Evolutionary conservation across 2,329 filamentous ascomycete genomes (phyloP).

Genomic region (Aureobasidium uvarum): DNA sequence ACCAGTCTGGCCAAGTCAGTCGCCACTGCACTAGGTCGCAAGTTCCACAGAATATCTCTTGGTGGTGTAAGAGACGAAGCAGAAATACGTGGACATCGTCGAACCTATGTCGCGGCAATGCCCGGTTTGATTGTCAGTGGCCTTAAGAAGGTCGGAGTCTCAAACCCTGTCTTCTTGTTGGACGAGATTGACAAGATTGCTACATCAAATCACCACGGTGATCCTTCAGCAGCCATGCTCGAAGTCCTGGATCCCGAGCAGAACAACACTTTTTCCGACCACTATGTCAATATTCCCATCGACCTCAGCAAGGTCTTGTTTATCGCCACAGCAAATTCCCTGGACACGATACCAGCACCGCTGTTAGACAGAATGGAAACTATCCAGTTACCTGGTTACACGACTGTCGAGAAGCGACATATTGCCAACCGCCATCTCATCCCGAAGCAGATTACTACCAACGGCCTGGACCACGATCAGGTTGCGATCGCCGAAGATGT

Average conservation of each 20-base stretch:
- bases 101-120: slow-evolving; percentile 99
- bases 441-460: slow-evolving; percentile 89
- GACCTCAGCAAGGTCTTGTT: slow-evolving; percentile 96
- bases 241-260: slow-evolving; percentile 97
- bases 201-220: slow-evolving; percentile 85
- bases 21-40: slow-evolving; percentile 84
- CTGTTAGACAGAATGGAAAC: slow-evolving; percentile 96
- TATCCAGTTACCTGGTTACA: slow-evolving; percentile 90
- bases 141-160: slow-evolving; percentile 89
- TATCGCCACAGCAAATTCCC: slow-evolving; percentile 91
- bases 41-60: slow-evolving; percentile 95
- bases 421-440: slow-evolving; percentile 93
- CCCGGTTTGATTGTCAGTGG: slow-evolving; percentile 92
- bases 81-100: slow-evolving; percentile 89
- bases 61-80: slow-evolving; percentile 95
- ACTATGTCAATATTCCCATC: slow-evolving; percentile 94
- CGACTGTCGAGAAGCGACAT: slow-evolving; percentile 92
- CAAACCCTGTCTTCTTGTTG: slow-evolving; percentile 91
- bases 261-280: slow-evolving; percentile 90
- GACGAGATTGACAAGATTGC: slow-evolving; percentile 99
- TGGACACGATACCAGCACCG: slow-evolving; percentile 93
- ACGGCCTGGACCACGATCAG: slow-evolving; percentile 75
- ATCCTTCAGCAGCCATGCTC: slow-evolving; percentile 95
- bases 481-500: slow-evolving; percentile 77
- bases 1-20: slow-evolving; percentile 93